Evolutionary conservation across 2,329 filamentous ascomycete genomes (phyloP).

Genomic region (Fusarium camptoceras): DNA sequence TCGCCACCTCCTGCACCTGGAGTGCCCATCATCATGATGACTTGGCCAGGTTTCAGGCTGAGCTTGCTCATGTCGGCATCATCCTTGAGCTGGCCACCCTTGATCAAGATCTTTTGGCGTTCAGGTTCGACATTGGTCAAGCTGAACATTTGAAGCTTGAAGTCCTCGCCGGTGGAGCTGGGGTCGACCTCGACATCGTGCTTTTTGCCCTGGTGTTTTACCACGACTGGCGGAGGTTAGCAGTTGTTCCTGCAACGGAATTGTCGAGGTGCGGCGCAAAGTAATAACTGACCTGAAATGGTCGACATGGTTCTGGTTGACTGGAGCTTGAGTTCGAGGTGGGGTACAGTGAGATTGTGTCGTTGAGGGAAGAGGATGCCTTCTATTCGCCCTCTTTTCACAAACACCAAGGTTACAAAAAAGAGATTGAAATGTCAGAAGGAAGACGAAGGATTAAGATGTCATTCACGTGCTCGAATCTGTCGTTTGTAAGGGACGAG

Average conservation of each 20-base stretch:
- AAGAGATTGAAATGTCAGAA: not conserved
- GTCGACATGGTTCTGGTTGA: constrained; percentile 61
- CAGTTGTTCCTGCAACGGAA: not conserved
- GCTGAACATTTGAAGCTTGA: constrained; percentile 96
- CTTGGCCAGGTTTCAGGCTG: constrained; percentile 85
- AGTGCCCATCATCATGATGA: constrained; percentile 97
- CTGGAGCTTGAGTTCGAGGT: constrained; percentile 24
- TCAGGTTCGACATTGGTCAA: constrained; percentile 96
- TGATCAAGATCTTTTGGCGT: constrained; percentile 94
- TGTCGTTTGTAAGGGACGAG: constrained; percentile 9
- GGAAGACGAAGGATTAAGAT: not conserved
- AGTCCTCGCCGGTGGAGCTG: constrained; percentile 84
- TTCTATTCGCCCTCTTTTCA: not conserved
- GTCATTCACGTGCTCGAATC: not conserved
- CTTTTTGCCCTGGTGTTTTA: constrained; percentile 96
- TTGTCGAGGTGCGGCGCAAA: not conserved
- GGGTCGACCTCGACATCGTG: constrained; percentile 94
- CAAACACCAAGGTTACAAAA: constrained; percentile 3
- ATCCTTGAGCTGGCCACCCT: constrained; percentile 95
- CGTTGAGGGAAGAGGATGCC: not conserved
- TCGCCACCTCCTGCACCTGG: constrained; percentile 73
- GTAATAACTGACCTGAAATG: constrained; percentile 62
- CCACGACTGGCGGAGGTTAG: constrained; percentile 71
- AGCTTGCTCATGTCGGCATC: constrained; percentile 88
- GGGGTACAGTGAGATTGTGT: not conserved